These are phyloP conservation scores for Penstemon eatonii DNA, from an alignment of 257 asterid species.

Conservation along the genomic window DNA sequence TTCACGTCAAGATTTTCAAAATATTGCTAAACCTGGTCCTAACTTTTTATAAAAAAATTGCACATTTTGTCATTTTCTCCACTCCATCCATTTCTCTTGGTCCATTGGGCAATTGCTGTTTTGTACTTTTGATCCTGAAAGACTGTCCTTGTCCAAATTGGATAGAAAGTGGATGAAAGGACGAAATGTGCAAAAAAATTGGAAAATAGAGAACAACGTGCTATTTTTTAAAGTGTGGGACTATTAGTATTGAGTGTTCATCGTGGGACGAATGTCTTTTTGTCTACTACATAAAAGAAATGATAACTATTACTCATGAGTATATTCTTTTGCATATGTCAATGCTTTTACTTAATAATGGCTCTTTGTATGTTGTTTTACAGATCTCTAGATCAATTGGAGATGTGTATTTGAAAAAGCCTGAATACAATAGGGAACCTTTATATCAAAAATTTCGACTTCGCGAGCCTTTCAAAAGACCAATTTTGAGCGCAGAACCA, in stretches of 20 bases:
- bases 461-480: slow-evolving; percentile 64
- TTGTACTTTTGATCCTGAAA: too few relatives aligned
- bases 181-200: too few relatives aligned
- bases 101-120: too few relatives aligned
- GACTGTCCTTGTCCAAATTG: too few relatives aligned
- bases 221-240: too few relatives aligned
- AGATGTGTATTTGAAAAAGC: slow-evolving; percentile 59
- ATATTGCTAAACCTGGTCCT: slow-evolving; percentile 16
- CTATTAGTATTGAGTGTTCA: too few relatives aligned
- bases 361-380: slow-evolving; percentile 20
- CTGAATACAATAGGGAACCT: slow-evolving; percentile 72
- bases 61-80: too few relatives aligned
- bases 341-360: neutral
- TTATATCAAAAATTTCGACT: slow-evolving; percentile 62
- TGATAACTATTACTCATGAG: neutral
- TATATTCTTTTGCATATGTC: slow-evolving; percentile 9
- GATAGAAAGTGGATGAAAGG: too few relatives aligned
- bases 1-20: neutral
- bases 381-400: slow-evolving; percentile 70
- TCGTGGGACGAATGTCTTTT: neutral
- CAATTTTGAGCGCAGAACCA: slow-evolving; percentile 70
- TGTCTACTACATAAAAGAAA: neutral
- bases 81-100: too few relatives aligned
- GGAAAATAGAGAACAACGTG: too few relatives aligned
- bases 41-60: neutral